Evolutionary conservation across 352 stramenopile species (phyloP), one percentile per base, ranked within the genome.

Genomic region (Poterioochromonas sp.): DNA sequence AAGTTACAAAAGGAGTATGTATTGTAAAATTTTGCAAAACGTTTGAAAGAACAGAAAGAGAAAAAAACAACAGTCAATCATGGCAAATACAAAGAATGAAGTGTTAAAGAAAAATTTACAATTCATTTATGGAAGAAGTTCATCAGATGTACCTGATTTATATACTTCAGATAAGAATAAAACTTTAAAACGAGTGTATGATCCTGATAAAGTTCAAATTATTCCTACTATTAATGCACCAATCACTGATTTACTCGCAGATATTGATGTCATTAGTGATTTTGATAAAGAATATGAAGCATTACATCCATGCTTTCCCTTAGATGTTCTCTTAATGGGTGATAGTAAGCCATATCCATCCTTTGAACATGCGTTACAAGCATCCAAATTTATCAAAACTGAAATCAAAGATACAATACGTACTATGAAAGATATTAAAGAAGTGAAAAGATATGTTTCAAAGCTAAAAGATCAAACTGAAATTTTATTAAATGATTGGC

Each of bases 341-440:
- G 62, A 71, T 49, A 18, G 5, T 2, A 12, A 11, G 18, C 62
- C 62, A 32, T 71, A 71, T 71, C 62, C 62, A 71, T 71, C 62
- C 32, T 71, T 47, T 44, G 62, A 71, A 32, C 62, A 71, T 71
- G 62, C 62, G 2, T 49, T 71, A 43, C 15, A 44, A 11, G 62
- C 62, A 49, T 71, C 62, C 1, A 71, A 71, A 49, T 47, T 18
- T 47, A 44, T 18, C 15, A 29, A 49, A 5, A 5, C 2, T 8
- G 29, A 40, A 26, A 26, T 11, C 8, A 11, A 29, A 3, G 26
- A 47, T 26, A 26, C 29, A 5, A 40, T 71, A 12, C 11, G 62
- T 41, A 18, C 11, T 41, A 71, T 43, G 8, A 18, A 40, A 18
- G 15, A 44, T 32, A 71, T 71, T 8, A 49, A n/a, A 29, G 62